A percentile compares a stretch with the other conserved stretches of the same genome.
These are phyloP conservation scores for Penicillium subrubescens DNA, from an alignment of 495 filamentous ascomycete genomes.

Conservation along the genomic window DNA sequence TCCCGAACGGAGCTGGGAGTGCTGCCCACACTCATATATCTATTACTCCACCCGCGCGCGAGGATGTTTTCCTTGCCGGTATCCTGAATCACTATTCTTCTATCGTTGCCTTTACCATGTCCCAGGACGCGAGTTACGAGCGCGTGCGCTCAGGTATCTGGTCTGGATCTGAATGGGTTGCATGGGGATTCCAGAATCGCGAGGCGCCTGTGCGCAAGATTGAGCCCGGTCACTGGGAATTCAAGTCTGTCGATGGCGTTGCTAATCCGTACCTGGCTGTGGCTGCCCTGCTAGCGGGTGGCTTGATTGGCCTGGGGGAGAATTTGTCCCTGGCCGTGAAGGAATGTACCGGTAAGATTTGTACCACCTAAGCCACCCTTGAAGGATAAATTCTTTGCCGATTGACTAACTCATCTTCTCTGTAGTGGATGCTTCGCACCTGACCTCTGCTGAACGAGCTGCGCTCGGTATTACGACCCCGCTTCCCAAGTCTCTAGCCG, in stretches of 20 bases:
- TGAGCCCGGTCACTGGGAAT: slow-evolving; percentile 39
- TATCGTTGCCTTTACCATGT: slow-evolving; percentile 40
- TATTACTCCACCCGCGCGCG: slow-evolving; percentile 29
- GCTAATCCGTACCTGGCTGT: slow-evolving; percentile 49
- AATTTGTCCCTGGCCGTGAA: slow-evolving; percentile 47
- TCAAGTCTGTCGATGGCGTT: slow-evolving; percentile 44
- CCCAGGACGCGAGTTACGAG: slow-evolving; percentile 44
- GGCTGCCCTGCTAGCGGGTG: slow-evolving; percentile 67
- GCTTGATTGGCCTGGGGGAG: slow-evolving; percentile 59
- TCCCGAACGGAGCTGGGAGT: slow-evolving; percentile 36
- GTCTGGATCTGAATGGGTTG: slow-evolving; percentile 51
- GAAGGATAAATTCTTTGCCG: background rate
- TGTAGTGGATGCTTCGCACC: slow-evolving; percentile 36
- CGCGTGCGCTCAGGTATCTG: slow-evolving; percentile 55
- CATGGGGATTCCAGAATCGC: slow-evolving; percentile 49
- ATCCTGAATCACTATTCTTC: slow-evolving; percentile 36
- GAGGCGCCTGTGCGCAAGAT: slow-evolving; percentile 48
- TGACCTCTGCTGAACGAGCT: slow-evolving; percentile 24
- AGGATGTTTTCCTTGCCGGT: slow-evolving; percentile 43
- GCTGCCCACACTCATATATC: slow-evolving; percentile 53
- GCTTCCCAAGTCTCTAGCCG: slow-evolving; percentile 38
- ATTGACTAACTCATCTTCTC: background rate
- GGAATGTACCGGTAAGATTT: slow-evolving; percentile 54
- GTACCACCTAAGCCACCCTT: background rate
- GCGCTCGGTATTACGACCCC: slow-evolving; percentile 43